These are phyloP conservation scores for Pleurotus cornucopiae DNA, from an alignment of 768 basidiomycete species.

Conservation along the genomic window DNA sequence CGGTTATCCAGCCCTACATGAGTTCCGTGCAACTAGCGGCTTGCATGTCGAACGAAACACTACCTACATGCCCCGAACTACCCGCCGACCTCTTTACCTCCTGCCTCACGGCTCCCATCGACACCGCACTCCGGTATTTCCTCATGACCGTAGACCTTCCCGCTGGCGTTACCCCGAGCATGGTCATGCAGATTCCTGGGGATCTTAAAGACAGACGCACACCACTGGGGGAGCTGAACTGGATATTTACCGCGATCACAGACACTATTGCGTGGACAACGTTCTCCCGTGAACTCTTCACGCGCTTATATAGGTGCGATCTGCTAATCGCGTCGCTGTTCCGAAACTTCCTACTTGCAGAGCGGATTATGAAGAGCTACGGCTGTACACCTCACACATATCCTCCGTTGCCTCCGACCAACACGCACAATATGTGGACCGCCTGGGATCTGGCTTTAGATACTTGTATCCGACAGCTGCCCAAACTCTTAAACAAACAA, in stretches of 20 bases:
- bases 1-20: slow-evolving; percentile 56
- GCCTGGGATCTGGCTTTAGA: slow-evolving; percentile 98
- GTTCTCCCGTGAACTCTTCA: slow-evolving; percentile 91
- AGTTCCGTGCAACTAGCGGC: slow-evolving; percentile 94
- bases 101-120: slow-evolving; percentile 96
- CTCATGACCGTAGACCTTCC: slow-evolving; percentile 87
- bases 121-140: slow-evolving; percentile 92
- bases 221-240: slow-evolving; percentile 96
- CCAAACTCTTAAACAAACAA: slow-evolving; percentile 60
- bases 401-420: slow-evolving; percentile 90
- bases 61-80: slow-evolving; percentile 94
- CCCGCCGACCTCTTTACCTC: slow-evolving; percentile 98
- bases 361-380: slow-evolving; percentile 97
- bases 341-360: slow-evolving; percentile 94
- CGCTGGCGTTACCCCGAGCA: slow-evolving; percentile 76
- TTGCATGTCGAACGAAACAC: slow-evolving; percentile 84
- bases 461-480: slow-evolving; percentile 89
- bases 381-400: slow-evolving; percentile 94
- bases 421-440: slow-evolving; percentile 94
- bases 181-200: slow-evolving; percentile 93
- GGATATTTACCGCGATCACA: slow-evolving; percentile 99
- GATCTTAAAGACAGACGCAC: slow-evolving; percentile 96
- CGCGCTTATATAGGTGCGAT: slow-evolving; percentile 90
- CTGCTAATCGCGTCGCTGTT: slow-evolving; percentile 94
- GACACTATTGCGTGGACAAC: slow-evolving; percentile 99